Evolutionary conservation across 2,329 filamentous ascomycete species (phyloP), one percentile per base, ranked within the genome.

Genomic region (Colletotrichum sp.): DNA sequence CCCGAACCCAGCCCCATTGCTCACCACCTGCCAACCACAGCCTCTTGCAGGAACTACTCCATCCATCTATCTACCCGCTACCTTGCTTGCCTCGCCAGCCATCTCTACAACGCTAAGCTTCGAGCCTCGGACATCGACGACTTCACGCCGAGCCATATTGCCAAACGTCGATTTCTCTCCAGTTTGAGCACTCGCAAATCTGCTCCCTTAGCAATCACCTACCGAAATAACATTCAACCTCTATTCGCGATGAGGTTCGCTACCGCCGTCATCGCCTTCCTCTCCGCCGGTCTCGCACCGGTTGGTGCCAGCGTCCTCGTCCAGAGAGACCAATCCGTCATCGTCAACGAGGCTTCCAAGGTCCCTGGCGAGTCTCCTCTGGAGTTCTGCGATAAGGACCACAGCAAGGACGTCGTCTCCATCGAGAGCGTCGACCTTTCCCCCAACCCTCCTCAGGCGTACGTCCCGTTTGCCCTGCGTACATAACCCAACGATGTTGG

Each of bases 381-480:
- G 76, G 88, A 92, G 82, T 95, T 94, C 86, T 99, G 97, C 84
- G 81, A 85, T 79, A 87, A 88, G 75, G 90, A 95, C 77, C 94
- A 95, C 74, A 85, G 86, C 65, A 84, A 92, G 68, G 92, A 98
- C 84, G 90, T 96, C 73, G 88, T 98, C 79, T 87, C 88, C 59
- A 96, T 99, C 81, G 89, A 96, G 78, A 91, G 91, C 63, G 95
- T 99, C 72, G 93, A 98, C 81, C 86, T 99, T 73, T 83, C 85
- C 44, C 97, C 97, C 16, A 99, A 98, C 85, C 97, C 96, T 76
- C 97, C 97, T 44, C 83, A 91, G 83, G 89, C 96, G 96, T 99
- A 92, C 82, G 94, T 91, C 44, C 44, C 44, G n/a, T 52, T 52
- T 52, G 44, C 44, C 44, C 44, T 52, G 44, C 44, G 44, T 52